Base-by-base conservation (phyloP, 495 filamentous ascomycete genomes). In the Darksidea phi region DNA sequence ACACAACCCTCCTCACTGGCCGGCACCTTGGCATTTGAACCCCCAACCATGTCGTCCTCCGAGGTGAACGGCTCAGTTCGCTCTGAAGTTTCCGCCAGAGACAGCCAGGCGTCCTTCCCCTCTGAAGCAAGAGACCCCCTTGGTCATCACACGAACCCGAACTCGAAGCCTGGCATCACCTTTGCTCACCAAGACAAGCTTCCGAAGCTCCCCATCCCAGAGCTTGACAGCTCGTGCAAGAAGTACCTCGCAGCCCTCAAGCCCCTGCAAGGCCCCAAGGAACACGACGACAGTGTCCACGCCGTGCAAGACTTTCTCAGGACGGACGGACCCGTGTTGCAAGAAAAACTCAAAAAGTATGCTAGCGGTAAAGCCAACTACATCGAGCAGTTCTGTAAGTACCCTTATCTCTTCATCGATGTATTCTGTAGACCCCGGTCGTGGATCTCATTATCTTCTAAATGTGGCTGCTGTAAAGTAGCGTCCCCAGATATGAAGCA, bases 331-430 rank as follows among this genome's bases (percentile, higher is more conserved):
- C 89, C 87, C 0, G 83, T 87, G 42, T 77, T 98, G 54, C 91
- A 98, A 68, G 89, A 93, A 65, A 88, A 85, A 73, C 75, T 98
- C 49, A 94, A 90, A 79, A 88, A 88, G 72, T 98, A 98, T 80
- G 91, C 95, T n/a, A 82, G 81, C 5, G 91, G 87, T 21, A 91
- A 91, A 75, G 90, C 90, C 10, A 98, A 95, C 72, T 98, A 95
- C 71, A 97, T 98, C 61, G 94, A 98, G 71, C 94, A 98, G 71
- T 98, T 98, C 65, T 98, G 93, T 97, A 84, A 60, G 92, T 83
- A 28, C 42, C 18, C n/a, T 34, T 11, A 1, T 36, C 7, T 49
- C 15, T 20, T 37, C 32, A 46, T 48, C 4, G 28, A 48, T 12
- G 26, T 43, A n/a, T 41, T 13, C 18, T 43, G 34, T 7, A 23